Base-by-base conservation (phyloP, 148 eudicot species). In the Rhododendron ovatum region DNA sequence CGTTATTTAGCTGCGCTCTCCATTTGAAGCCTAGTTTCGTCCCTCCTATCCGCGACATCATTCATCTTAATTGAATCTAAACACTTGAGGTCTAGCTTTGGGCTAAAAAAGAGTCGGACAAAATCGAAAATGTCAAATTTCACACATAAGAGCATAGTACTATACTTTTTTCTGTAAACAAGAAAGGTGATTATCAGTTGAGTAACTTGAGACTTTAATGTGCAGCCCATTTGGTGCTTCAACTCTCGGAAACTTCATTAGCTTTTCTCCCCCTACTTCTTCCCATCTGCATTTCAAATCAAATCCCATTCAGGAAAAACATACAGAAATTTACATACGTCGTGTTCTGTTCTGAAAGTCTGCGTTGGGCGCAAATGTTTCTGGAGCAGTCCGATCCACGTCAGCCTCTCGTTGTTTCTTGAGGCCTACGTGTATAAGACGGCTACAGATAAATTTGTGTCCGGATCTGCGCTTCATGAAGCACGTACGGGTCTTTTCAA, bases 191-290 rank as follows among this genome's bases (percentile, higher is more conserved):
- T 30, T 9, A 33, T 71, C 57, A 59, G 57, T 71, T 90, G 86
- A 90, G 89, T 89, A 87, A 82, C 71, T 83, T 28, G 95, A 94
- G 85, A 97, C 95, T 83, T 93, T 92, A 87, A 95, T 87, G 12
- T 80, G 93, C 39, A 97, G 88, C 45, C 99, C 99, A 82, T 97
- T 97, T 48, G 99, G 96, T 69, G 99, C 98, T 85, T 94, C 95
- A 47, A 97, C 98, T 86, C 99, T 94, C 9, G 99, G 99, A 84
- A 97, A 97, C 85, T 95, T 92, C 87, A 95, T 94, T 50, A 95
- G 90, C 87, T 95, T 93, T 76, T 94, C 92, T 51, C 95, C 98
- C 35, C 95, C 98, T 12, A 92, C 91, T 85, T 95, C 99, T 89
- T 92, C 94, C 99, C 98, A 96, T 88, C 96, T 95, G 95, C 85